Base-by-base conservation (phyloP, 495 filamentous ascomycete species). In the Cryomyces antarcticus region DNA sequence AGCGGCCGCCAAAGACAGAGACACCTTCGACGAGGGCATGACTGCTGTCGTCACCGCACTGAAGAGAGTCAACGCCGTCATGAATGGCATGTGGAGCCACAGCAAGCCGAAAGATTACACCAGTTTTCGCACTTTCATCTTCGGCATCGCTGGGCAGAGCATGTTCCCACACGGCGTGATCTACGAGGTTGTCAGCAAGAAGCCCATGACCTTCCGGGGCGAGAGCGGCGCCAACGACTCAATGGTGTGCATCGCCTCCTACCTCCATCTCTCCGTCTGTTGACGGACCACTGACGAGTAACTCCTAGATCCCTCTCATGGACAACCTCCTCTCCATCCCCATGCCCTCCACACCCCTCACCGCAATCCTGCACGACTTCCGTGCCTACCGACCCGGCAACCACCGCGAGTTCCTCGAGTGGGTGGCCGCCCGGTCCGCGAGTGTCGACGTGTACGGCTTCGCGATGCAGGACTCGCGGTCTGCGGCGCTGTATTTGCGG, bases 151-250 rank as follows among this genome's bases (percentile, higher is more conserved):
- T 2, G 75, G 69, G 5, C 86, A 93, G 57, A 74, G 71, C 38
- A 93, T 94, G 86, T 94, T 94, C 57, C 86, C 86, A 3, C 64
- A 80, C 39, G 86, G 86, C 2, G 86, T 94, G 3, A 57, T 89
- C 43, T 94, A 94, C 59, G 78, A 88, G 55, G 83, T 82, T 17
- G 67, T 84, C 30, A 75, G 76, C 39, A 73, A 80, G 33, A 69
- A 78, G 45, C 78, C 76, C 0, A 56, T 82, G 42, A 70, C 62
- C 43, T 93, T 89, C 65, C 75, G 86, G 5, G 86, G 86, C 39
- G 86, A 93, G 57, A 81, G 75, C 30, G 86, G 86, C 6, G 86
- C 86, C 43, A 93, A 93, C 56, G 86, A 94, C 60, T 77, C 73
- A 61, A 81, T 82, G 60, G 75, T 79, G 61, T 28, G 61, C 38